Conservation (phyloP, 2,329 filamentous ascomycete genomes). For the Cytospora piceae region DNA sequence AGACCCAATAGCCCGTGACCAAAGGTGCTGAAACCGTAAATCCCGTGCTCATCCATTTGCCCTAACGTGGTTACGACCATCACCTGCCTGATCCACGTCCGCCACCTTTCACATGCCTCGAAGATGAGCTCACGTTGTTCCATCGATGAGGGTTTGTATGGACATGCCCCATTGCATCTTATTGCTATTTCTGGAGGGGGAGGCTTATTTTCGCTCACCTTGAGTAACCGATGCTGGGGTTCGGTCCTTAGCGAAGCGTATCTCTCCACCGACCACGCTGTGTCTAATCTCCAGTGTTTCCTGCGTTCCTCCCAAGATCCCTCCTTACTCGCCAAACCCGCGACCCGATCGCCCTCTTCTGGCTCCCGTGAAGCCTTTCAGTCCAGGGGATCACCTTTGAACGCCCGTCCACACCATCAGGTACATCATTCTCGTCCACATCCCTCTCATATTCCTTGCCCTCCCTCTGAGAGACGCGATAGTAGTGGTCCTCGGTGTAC, state of each 20-base stretch:
- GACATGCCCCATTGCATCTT: neutral
- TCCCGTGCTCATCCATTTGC: neutral
- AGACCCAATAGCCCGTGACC: neutral
- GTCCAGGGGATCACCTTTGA: conserved; percentile 58
- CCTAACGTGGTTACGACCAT: neutral
- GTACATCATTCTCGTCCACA: conserved; percentile 42
- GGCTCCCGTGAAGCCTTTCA: conserved; percentile 57
- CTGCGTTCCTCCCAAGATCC: conserved; percentile 53
- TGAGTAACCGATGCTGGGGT: neutral
- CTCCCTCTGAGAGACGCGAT: conserved; percentile 36
- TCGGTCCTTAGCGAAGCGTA: neutral
- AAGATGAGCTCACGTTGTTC: neutral
- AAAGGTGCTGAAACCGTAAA: neutral
- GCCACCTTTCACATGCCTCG: neutral
- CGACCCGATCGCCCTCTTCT: conserved; percentile 61
- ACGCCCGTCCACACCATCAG: conserved; percentile 39
- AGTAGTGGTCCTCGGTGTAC: conserved; percentile 65
- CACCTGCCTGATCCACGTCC: neutral
- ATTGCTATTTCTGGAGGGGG: neutral
- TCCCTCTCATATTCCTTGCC: conserved; percentile 41
- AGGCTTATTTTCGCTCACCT: neutral
- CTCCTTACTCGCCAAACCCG: conserved; percentile 67
- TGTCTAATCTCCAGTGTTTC: conserved; percentile 10
- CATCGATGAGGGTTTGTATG: neutral
- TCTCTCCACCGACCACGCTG: neutral